Conservation (phyloP, 768 basidiomycete species). For the Rhizopogon rudus region DNA sequence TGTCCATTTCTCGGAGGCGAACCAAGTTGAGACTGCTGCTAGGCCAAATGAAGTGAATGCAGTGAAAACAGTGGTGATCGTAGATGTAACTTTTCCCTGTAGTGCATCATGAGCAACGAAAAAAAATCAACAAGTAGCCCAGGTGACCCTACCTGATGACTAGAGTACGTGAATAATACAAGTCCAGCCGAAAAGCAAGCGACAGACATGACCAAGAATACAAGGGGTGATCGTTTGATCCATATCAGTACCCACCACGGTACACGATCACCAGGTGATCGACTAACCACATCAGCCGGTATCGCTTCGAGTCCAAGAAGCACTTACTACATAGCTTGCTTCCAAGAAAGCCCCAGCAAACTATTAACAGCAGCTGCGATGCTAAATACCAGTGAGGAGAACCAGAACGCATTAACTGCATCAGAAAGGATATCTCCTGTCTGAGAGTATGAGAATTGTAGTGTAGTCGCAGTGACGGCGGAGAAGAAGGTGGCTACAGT, state of each 20-base stretch:
- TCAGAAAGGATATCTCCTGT: slow-evolving; percentile 32
- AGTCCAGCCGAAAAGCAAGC: slow-evolving; percentile 72
- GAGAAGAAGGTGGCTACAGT: slow-evolving; percentile 79
- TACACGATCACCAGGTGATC: slow-evolving; percentile 69
- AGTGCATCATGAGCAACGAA: not conserved
- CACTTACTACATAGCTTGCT: slow-evolving; percentile 78
- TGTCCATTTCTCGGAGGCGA: slow-evolving; percentile 64
- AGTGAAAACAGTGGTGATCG: slow-evolving; percentile 66
- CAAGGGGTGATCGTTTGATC: slow-evolving; percentile 76
- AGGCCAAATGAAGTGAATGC: slow-evolving; percentile 69
- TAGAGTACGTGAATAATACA: slow-evolving; percentile 68
- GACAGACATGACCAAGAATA: slow-evolving; percentile 72
- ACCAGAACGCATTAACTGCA: slow-evolving; percentile 71
- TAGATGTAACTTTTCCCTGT: slow-evolving; percentile 51
- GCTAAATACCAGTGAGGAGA: slow-evolving; percentile 69
- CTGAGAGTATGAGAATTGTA: slow-evolving; percentile 57
- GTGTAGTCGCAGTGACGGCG: slow-evolving; percentile 66
- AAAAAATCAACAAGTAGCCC: not conserved
- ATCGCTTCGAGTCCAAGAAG: not conserved
- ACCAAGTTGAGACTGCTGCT: slow-evolving; percentile 68
- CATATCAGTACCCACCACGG: slow-evolving; percentile 83
- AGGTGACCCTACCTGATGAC: slow-evolving; percentile 41
- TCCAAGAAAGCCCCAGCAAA: slow-evolving; percentile 74
- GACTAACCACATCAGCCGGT: slow-evolving; percentile 36
- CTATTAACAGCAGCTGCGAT: slow-evolving; percentile 76